Evolutionary conservation across 345 rosid species (phyloP).

Genomic region (Arabidopsis arenosa): DNA sequence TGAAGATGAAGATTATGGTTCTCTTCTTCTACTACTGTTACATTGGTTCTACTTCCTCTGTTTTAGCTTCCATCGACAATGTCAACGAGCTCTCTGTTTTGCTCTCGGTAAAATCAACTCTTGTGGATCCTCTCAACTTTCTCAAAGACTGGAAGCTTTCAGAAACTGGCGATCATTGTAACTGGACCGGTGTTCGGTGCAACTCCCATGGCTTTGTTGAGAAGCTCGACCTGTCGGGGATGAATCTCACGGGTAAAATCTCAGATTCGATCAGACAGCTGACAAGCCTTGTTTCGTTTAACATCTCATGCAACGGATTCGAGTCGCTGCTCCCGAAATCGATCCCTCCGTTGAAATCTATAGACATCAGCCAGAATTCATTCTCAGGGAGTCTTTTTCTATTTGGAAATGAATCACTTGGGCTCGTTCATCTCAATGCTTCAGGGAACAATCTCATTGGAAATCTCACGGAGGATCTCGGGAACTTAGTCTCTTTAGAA

Average conservation of each 20-base stretch:
- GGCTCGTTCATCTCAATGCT: constrained; percentile 70
- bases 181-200: constrained; percentile 90
- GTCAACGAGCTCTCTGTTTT: constrained; percentile 59
- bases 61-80: constrained; percentile 48
- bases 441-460: constrained; percentile 86
- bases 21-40: constrained; percentile 56
- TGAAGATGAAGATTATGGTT: constrained; percentile 45
- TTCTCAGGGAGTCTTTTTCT: constrained; percentile 59
- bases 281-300: constrained; percentile 59
- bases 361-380: constrained; percentile 81
- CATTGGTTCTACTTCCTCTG: constrained; percentile 48
- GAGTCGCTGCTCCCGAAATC: constrained; percentile 56
- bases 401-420: constrained; percentile 58
- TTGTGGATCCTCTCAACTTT: constrained; percentile 63
- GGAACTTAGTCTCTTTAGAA: constrained; percentile 65
- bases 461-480: constrained; percentile 72
- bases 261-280: constrained; percentile 65
- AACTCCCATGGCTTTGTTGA: constrained; percentile 67
- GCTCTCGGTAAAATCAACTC: constrained; percentile 60
- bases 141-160: constrained; percentile 75
- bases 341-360: constrained; percentile 55
- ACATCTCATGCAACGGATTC: constrained; percentile 77
- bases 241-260: constrained; percentile 77
- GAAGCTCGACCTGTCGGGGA: constrained; percentile 71
- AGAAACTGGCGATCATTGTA: constrained; percentile 55